Evolutionary conservation across 2,329 filamentous ascomycete genomes (phyloP), one percentile per base, ranked within the genome.

Genomic region (Trichoderma breve): DNA sequence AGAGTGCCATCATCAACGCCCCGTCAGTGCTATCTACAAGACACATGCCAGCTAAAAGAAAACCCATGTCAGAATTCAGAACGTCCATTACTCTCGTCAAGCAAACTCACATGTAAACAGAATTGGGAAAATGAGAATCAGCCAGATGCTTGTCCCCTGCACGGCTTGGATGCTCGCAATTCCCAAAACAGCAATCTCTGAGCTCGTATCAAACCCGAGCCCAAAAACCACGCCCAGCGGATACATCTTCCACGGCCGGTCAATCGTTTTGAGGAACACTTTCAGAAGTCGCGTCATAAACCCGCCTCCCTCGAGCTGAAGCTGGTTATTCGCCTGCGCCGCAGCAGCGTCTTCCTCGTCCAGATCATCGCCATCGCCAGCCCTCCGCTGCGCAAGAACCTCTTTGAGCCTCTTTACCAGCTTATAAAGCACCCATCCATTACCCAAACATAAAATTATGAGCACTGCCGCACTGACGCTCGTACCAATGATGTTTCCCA

Each of bases 191-290:
- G 96, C 95, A 77, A 98, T 93, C 80, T 99, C 95, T 8, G 93
- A 97, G 53, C 93, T 97, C 0, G 96, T 98, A 79, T 98, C 96
- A 79, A 99, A 98, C 0, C 95, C 96, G 0, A 98, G 85, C 0
- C 95, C 96, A 77, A 95, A 98, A 5, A 98, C 84, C 0, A 98
- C 86, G 0, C 95, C 95, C 0, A 97, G 84, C 0, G 94, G 94
- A 76, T 97, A 96, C 94, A 97, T 97, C 81, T 98, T 98, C 95
- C 95, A 98, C 0, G 93, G 92, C 6, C 88, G 83, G 76, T 92
- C 89, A 36, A 92, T 86, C 28, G 97, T 84, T 55, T 89, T 90
- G 82, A 98, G 98, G 73, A 97, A 86, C 73, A 85, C 88, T 72
- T 92, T 90, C 68, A 98, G 89, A 1, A 96, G 79, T 1, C 85